These are phyloP conservation scores for Fusarium ramigenum DNA, from an alignment of 2,329 filamentous ascomycete genomes.

Conservation along the genomic window DNA sequence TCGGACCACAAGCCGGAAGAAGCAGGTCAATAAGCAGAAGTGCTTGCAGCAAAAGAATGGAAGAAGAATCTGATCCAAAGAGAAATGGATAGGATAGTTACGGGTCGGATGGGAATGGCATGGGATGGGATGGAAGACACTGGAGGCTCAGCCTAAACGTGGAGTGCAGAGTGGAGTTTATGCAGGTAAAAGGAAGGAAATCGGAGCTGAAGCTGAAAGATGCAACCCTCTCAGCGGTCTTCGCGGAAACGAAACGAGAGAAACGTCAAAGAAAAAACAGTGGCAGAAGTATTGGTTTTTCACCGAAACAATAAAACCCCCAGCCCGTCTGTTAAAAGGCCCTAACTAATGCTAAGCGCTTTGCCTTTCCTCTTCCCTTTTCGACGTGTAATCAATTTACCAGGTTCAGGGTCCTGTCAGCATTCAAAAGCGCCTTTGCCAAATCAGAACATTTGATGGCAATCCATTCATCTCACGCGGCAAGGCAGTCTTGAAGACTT, in stretches of 20 bases:
- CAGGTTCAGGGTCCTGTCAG: constrained; percentile 26
- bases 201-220: constrained; percentile 12
- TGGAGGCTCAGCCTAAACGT: constrained; percentile 24
- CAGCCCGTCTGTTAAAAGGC: not conserved
- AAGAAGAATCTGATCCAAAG: not conserved
- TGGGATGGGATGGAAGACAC: not conserved
- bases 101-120: not conserved
- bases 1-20: constrained; percentile 13
- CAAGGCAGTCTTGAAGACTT: constrained; percentile 24
- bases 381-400: constrained; percentile 5
- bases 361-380: not conserved
- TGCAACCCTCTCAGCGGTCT: not conserved
- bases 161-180: constrained; percentile 36
- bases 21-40: constrained; percentile 10
- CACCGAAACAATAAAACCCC: not conserved
- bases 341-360: not conserved
- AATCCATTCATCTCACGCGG: constrained; percentile 16
- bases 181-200: constrained; percentile 28
- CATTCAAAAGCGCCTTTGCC: constrained; percentile 23
- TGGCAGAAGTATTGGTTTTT: not conserved
- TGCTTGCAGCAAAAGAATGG: constrained; percentile 9
- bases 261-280: not conserved
- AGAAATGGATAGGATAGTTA: not conserved
- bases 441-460: constrained; percentile 19
- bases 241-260: not conserved